Base-by-base conservation (phyloP, 2,329 filamentous ascomycete species). In the Ceratocystiopsis brevicomis region DNA sequence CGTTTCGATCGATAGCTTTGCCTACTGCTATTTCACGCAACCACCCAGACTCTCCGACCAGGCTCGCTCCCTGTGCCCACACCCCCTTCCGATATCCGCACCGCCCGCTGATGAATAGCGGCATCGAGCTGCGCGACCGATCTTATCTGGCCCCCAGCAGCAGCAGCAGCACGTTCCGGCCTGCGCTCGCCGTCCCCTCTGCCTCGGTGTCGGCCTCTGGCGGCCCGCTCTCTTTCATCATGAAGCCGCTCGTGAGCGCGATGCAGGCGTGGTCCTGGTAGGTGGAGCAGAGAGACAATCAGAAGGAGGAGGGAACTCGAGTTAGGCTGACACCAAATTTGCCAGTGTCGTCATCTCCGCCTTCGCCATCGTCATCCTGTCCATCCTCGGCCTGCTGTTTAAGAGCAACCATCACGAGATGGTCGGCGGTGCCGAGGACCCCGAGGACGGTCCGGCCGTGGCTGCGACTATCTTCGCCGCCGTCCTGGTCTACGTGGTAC, bases 181-280 rank as follows among this genome's bases (percentile, higher is more conserved):
- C 33, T 18, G 39, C 33, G 13, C 39, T 42, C 38, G 32, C 37
- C 35, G 42, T 40, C 38, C 35, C 43, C 42, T 32, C 41, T 21
- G 13, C 38, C 35, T 34, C 37, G n/a, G 43, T 37, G 37, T 36
- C 39, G 16, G 18, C 44, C 19, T 16, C 38, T 30, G 11, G 17
- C 25, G 30, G 39, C 34, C 19, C 37, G 32, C 13, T 33, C 13
- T 18, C 34, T n/a, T 42, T 61, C 67, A 74, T 56, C 57, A 95
- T 95, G 87, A 95, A 95, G 78, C 87, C 88, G 53, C 69, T 96
- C 58, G 83, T 96, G 54, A 81, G 84, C 58, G 79, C 85, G 52
- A 73, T 87, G 66, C 87, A 93, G 66, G 88, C 87, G 57, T 95
- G 87, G 86, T 84, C 78, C 67, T 94, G 87, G 87, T 95, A 68